phyloP scores from a whole-genome alignment of 495 filamentous ascomycete genomes.

The Penicillium lividum region DNA sequence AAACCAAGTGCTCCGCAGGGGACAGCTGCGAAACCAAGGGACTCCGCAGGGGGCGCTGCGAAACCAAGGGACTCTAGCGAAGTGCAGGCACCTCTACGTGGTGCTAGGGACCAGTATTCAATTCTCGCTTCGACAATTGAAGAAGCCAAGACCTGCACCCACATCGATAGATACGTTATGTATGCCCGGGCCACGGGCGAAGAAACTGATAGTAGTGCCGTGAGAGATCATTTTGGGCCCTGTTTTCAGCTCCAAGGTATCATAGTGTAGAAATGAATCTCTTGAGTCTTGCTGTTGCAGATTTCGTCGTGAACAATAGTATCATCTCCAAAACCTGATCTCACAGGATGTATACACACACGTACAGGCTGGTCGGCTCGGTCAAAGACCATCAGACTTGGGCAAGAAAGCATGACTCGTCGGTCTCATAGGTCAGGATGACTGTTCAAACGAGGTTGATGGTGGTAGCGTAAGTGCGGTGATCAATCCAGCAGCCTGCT shows the following conservation, averaged over 20 bases:
- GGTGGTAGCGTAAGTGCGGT: not conserved
- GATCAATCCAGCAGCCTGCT: not conserved
- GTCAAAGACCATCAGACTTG: slow-evolving; percentile 4
- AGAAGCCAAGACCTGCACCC: too few relatives aligned
- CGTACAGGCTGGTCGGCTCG: slow-evolving; percentile 2
- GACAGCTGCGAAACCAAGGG: too few relatives aligned
- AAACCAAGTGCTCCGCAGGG: too few relatives aligned
- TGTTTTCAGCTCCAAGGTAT: not conserved
- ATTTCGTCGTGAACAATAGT: slow-evolving; percentile 1
- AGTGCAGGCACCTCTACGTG: too few relatives aligned
- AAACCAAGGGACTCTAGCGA: too few relatives aligned
- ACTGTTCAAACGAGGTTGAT: too few relatives aligned
- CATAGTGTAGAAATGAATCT: not conserved
- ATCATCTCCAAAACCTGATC: not conserved
- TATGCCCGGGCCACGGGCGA: not conserved
- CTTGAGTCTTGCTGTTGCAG: not conserved
- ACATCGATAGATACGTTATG: too few relatives aligned
- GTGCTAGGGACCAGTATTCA: too few relatives aligned
- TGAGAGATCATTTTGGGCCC: not conserved
- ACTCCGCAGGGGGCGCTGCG: too few relatives aligned
- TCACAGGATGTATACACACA: not conserved
- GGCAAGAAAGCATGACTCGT: slow-evolving; percentile 1
- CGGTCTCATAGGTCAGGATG: not conserved
- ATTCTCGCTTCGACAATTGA: too few relatives aligned
- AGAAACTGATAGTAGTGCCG: not conserved